These are phyloP conservation scores for Populus euphratica DNA, from an alignment of 345 rosid genomes.

Conservation along the genomic window DNA sequence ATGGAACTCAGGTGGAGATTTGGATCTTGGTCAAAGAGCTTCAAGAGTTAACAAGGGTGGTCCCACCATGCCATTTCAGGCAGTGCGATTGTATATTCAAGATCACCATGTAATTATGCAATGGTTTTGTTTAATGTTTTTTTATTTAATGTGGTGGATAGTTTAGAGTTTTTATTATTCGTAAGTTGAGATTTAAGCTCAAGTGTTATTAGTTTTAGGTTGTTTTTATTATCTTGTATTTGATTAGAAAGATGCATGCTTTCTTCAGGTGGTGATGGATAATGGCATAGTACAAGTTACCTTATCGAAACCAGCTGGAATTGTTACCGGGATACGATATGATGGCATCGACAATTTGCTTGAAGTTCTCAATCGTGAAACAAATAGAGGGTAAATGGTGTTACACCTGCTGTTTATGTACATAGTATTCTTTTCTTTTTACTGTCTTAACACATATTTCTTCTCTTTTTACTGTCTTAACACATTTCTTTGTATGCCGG, in stretches of 20 bases:
- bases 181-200: not conserved
- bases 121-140: not conserved
- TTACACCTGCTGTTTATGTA: not conserved
- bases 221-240: not conserved
- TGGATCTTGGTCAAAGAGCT: slow-evolving; percentile 19
- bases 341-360: slow-evolving; percentile 28
- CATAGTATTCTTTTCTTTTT: not conserved
- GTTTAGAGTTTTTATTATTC: not conserved
- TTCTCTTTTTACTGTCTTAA: not conserved
- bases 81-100: slow-evolving; percentile 49
- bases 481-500: not conserved
- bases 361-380: slow-evolving; percentile 28
- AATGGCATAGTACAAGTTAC: slow-evolving; percentile 34
- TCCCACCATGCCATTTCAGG: slow-evolving; percentile 38
- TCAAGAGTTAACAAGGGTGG: slow-evolving; percentile 14
- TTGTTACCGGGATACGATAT: slow-evolving; percentile 31
- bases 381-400: slow-evolving; percentile 26
- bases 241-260: not conserved
- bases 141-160: not conserved
- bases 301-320: slow-evolving; percentile 28
- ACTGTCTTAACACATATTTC: too few species aligned
- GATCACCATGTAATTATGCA: slow-evolving; percentile 48
- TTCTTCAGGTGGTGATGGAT: slow-evolving; percentile 31
- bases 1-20: slow-evolving; percentile 27
- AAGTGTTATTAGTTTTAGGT: not conserved